Evolutionary conservation across 768 basidiomycete genomes (phyloP).

Genomic region (Phlebiopsis flavidoalba): DNA sequence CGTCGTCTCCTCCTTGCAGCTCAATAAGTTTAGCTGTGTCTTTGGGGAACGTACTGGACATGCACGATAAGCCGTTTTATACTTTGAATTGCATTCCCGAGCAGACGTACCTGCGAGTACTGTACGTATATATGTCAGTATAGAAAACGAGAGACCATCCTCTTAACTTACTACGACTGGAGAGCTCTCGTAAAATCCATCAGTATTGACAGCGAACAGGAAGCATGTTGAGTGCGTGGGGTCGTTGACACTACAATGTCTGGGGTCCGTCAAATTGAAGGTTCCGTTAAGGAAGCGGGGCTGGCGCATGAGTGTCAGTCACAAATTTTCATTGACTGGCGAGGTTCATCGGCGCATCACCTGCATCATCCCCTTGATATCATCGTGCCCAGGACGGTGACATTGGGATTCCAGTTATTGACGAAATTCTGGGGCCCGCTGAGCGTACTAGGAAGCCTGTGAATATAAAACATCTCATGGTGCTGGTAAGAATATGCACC

Average conservation of each 20-base stretch:
- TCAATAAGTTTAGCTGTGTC: constrained; percentile 58
- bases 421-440: constrained; percentile 51
- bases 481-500: constrained; percentile 25
- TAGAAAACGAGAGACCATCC: neutral
- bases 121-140: constrained; percentile 14
- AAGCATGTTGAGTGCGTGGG: constrained; percentile 54
- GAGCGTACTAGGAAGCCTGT: constrained; percentile 37
- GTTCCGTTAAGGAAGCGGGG: constrained; percentile 51
- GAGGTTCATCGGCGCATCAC: constrained; percentile 26
- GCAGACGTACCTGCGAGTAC: constrained; percentile 49
- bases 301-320: constrained; percentile 23
- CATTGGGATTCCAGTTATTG: constrained; percentile 56
- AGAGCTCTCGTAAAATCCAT: constrained; percentile 64
- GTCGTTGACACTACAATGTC: constrained; percentile 63
- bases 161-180: constrained; percentile 42
- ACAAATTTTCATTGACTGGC: neutral
- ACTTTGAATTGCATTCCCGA: too few relatives aligned
- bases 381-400: constrained; percentile 42
- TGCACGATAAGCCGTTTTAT: neutral
- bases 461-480: neutral
- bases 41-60: constrained; percentile 54
- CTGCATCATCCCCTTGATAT: constrained; percentile 58
- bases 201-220: constrained; percentile 46
- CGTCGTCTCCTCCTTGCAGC: constrained; percentile 52
- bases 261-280: constrained; percentile 60